Evolutionary conservation across 2,329 filamentous ascomycete species (phyloP).

Genomic region (Sporothrix mexicana): DNA sequence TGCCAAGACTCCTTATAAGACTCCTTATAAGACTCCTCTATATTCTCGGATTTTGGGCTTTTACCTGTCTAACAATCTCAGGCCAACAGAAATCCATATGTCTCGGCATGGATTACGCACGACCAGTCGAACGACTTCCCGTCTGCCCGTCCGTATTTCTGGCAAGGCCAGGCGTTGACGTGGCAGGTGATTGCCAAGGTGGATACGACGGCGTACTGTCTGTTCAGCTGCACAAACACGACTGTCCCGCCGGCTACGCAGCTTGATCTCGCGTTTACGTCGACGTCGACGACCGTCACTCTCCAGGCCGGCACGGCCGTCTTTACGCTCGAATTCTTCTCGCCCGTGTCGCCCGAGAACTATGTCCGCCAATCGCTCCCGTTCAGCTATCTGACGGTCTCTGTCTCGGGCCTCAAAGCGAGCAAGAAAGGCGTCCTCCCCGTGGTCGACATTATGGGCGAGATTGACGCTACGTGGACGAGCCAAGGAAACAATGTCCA

Average conservation of each 20-base stretch:
- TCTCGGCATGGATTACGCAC: slow-evolving; percentile 46
- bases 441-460: slow-evolving; percentile 44
- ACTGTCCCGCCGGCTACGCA: slow-evolving; percentile 38
- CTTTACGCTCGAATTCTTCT: slow-evolving; percentile 46
- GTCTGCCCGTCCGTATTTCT: slow-evolving; percentile 43
- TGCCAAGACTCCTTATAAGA: neutral
- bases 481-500: slow-evolving; percentile 35
- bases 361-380: slow-evolving; percentile 46
- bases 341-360: slow-evolving; percentile 44
- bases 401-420: slow-evolving; percentile 32
- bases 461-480: slow-evolving; percentile 46
- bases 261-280: slow-evolving; percentile 41
- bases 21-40: neutral
- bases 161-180: slow-evolving; percentile 43
- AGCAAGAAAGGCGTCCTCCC: neutral
- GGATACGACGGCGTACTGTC: slow-evolving; percentile 42
- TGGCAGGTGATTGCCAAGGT: slow-evolving; percentile 46
- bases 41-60: neutral
- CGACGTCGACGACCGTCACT: slow-evolving; percentile 43
- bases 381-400: slow-evolving; percentile 45
- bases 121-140: slow-evolving; percentile 40
- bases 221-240: slow-evolving; percentile 42
- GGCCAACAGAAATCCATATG: slow-evolving; percentile 44
- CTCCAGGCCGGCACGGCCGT: slow-evolving; percentile 40
- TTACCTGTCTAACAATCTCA: neutral